Percentiles rank a stretch among this genome's conserved stretches.
phyloP scores from a whole-genome alignment of 2,329 filamentous ascomycete genomes.

The Nigrospora sphaerica region DNA sequence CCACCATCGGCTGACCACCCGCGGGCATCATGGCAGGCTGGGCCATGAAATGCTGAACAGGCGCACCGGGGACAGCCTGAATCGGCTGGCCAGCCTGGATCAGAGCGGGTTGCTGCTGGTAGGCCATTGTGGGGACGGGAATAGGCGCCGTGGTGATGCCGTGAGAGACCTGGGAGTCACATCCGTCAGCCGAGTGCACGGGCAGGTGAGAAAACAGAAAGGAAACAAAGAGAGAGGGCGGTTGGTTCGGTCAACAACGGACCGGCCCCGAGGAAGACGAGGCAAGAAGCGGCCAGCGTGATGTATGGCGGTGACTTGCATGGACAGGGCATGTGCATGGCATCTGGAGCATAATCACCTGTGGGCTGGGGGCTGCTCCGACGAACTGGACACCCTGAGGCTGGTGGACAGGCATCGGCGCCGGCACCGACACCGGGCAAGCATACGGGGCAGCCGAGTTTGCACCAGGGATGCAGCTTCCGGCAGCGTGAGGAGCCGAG shows the following conservation, averaged over 20 bases:
- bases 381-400: background rate
- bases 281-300: background rate
- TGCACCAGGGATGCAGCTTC: background rate
- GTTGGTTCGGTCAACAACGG: constrained; percentile 15
- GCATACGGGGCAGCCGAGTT: background rate
- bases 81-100: constrained; percentile 1
- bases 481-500: constrained; percentile 11
- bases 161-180: constrained; percentile 8
- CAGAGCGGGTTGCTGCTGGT: constrained; percentile 10
- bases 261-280: background rate
- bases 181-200: background rate
- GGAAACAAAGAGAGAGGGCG: constrained; percentile 3
- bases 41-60: background rate
- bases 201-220: background rate
- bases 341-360: constrained; percentile 1
- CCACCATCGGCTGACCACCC: background rate
- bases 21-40: constrained; percentile 2
- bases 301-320: constrained; percentile 25
- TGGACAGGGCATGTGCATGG: constrained; percentile 17
- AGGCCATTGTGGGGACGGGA: constrained; percentile 12
- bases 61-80: background rate
- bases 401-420: background rate
- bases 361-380: background rate
- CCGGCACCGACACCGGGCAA: constrained; percentile 2
- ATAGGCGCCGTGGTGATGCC: constrained; percentile 12